Evolutionary conservation across 805 yeast species (phyloP).

Genomic region (Ascoidea rubescens): DNA sequence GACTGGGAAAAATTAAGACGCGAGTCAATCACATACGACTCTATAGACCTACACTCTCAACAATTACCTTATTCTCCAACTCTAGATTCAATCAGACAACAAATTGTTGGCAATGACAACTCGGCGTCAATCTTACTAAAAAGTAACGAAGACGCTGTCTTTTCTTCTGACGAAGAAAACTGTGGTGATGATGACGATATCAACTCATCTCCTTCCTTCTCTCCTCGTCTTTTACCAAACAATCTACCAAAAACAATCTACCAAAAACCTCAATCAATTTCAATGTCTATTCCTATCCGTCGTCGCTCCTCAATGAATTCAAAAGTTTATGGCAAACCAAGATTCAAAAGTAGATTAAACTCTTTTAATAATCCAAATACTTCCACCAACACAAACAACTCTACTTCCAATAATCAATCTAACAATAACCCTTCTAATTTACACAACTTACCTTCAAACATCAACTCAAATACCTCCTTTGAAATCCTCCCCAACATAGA

Average conservation of each 20-base stretch:
- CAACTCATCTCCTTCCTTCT: background rate
- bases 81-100: conserved; percentile 11
- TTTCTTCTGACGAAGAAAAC: conserved; percentile 21
- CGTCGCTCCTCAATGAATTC: conserved; percentile 6
- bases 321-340: conserved; percentile 3
- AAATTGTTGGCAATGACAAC: background rate
- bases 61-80: conserved; percentile 29
- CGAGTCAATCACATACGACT: conserved; percentile 36
- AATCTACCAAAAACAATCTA: background rate
- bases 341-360: conserved; percentile 7
- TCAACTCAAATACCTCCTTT: background rate
- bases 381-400: background rate
- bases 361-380: conserved; percentile 5
- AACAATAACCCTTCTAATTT: background rate
- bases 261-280: background rate
- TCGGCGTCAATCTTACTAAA: conserved; percentile 13
- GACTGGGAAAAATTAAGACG: conserved; percentile 19
- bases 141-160: conserved; percentile 25
- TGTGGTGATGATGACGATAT: conserved; percentile 2
- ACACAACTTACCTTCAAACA: too few species aligned
- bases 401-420: background rate
- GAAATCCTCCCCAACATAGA: background rate
- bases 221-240: background rate
- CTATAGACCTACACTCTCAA: conserved; percentile 29
- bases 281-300: background rate